Percentiles rank a stretch among this genome's conserved stretches.
phyloP scores from a whole-genome alignment of 164 flowering plant species.

The Magnolia kwangsiensis region DNA sequence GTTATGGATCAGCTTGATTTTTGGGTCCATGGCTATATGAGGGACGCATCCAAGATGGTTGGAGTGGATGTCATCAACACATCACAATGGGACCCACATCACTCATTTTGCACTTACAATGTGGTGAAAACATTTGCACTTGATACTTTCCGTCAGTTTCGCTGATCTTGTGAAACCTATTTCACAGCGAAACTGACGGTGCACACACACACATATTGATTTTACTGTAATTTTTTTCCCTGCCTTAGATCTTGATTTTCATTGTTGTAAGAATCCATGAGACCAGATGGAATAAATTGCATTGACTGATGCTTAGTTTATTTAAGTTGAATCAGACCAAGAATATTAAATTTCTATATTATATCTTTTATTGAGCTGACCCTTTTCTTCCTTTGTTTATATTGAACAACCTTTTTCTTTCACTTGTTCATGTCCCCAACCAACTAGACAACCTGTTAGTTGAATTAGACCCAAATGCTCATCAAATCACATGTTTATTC shows the following conservation, averaged over 20 bases:
- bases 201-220: neutral
- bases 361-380: conserved; percentile 1
- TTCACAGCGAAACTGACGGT: no score
- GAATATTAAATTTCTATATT: neutral
- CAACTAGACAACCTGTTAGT: conserved; percentile 20
- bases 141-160: no score
- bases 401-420: conserved; percentile 15
- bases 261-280: neutral
- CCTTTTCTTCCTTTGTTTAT: neutral
- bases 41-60: no score
- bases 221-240: no score
- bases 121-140: no score
- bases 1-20: no score
- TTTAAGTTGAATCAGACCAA: neutral
- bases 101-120: no score
- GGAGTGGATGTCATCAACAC: no score
- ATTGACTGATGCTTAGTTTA: neutral
- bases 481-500: neutral
- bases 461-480: conserved; percentile 14
- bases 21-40: no score
- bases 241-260: neutral
- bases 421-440: conserved; percentile 12
- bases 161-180: no score
- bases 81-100: no score
- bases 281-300: conserved; percentile 6